A percentile compares a stretch with the other conserved stretches of the same genome.
These are phyloP conservation scores for Epichloe sibirici DNA, from an alignment of 2,329 filamentous ascomycete genomes.

Conservation along the genomic window DNA sequence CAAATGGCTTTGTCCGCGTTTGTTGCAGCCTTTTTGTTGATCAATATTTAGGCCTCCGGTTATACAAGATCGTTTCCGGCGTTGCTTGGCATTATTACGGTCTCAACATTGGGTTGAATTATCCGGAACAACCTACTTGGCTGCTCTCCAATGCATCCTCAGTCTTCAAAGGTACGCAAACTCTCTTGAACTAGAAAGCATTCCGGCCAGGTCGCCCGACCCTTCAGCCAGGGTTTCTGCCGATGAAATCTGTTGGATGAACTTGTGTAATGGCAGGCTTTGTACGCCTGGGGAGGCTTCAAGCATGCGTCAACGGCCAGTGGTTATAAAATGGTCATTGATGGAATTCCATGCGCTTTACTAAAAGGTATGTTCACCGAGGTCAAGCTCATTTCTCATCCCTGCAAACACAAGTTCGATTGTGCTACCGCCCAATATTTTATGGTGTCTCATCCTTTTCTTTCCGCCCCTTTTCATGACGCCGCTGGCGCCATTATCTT, in stretches of 20 bases:
- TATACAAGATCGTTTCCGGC: neutral
- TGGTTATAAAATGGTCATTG: neutral
- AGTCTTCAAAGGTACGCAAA: slow-evolving; percentile 4
- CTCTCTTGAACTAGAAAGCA: neutral
- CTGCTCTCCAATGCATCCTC: slow-evolving; percentile 5
- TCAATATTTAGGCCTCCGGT: neutral
- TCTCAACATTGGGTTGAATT: neutral
- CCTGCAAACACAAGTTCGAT: slow-evolving; percentile 1
- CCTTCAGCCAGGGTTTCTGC: neutral
- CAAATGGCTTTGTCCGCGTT: neutral
- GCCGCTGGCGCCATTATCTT: no score
- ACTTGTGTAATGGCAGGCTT: neutral
- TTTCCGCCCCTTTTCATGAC: neutral
- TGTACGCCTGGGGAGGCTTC: neutral
- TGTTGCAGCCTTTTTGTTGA: neutral
- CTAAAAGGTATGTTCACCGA: slow-evolving; percentile 5
- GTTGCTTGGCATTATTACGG: neutral
- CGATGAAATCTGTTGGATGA: neutral
- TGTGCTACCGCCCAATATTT: neutral
- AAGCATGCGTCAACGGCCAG: neutral
- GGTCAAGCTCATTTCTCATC: slow-evolving; percentile 1
- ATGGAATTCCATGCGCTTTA: slow-evolving; percentile 1
- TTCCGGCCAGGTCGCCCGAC: neutral
- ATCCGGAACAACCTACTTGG: neutral
- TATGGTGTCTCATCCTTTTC: neutral